Conservation (phyloP, 106 monocot genomes). For the Amphibolis antarctica region DNA sequence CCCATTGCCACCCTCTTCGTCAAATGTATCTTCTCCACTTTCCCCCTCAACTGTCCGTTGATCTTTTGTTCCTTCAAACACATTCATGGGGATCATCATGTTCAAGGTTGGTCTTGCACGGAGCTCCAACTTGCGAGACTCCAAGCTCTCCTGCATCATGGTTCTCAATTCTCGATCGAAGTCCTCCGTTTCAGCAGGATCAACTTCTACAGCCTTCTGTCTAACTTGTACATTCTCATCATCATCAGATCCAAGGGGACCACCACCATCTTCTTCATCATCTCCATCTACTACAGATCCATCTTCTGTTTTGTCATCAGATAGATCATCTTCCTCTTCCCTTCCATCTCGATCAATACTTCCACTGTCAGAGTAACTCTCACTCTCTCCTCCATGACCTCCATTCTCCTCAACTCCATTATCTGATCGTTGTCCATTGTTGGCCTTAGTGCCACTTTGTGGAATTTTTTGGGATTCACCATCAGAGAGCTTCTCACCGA, state of each 20-base stretch:
- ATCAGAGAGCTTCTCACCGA: slow-evolving; percentile 46
- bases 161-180: slow-evolving; percentile 84
- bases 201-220: slow-evolving; percentile 56
- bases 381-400: slow-evolving; percentile 58
- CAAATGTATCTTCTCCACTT: slow-evolving; percentile 78
- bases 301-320: slow-evolving; percentile 58
- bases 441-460: slow-evolving; percentile 8
- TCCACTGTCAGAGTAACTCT: slow-evolving; percentile 80
- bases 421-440: slow-evolving; percentile 34
- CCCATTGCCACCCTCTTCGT: slow-evolving; percentile 52
- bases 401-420: slow-evolving; percentile 57
- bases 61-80: slow-evolving; percentile 77
- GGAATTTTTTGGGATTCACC: slow-evolving; percentile 40
- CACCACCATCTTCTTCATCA: slow-evolving; percentile 69
- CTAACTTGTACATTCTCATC: slow-evolving; percentile 69
- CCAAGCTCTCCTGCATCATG: slow-evolving; percentile 89
- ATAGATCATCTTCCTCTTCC: slow-evolving; percentile 67
- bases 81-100: slow-evolving; percentile 95
- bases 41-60: slow-evolving; percentile 44
- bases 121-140: slow-evolving; percentile 66
- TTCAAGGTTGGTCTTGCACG: slow-evolving; percentile 60
- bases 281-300: slow-evolving; percentile 56
- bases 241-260: slow-evolving; percentile 53
- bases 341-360: slow-evolving; percentile 52
- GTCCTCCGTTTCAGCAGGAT: slow-evolving; percentile 79